phyloP scores from a whole-genome alignment of 1,284 basidiomycete species.

The Peniophora sp. region DNA sequence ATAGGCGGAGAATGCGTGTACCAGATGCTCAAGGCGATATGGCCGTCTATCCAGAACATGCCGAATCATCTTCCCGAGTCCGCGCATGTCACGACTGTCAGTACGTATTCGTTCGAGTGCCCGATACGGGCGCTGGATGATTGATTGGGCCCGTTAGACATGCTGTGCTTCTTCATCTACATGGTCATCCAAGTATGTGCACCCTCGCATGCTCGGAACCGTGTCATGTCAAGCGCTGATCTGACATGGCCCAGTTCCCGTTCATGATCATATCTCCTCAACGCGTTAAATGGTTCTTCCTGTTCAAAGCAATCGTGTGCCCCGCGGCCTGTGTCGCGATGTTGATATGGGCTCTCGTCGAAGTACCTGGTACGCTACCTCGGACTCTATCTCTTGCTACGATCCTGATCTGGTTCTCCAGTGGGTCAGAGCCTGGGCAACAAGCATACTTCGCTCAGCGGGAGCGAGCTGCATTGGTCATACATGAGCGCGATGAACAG shows the following conservation, averaged over 20 bases:
- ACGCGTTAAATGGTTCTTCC: constrained; percentile 66
- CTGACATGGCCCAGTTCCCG: constrained; percentile 40
- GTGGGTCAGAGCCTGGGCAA: constrained; percentile 23
- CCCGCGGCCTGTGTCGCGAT: constrained; percentile 64
- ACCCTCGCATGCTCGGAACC: constrained; percentile 16
- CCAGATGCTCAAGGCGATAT: constrained; percentile 74
- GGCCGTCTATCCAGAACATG: constrained; percentile 59
- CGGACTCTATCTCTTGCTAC: neutral
- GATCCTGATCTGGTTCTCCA: neutral
- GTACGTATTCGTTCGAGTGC: constrained; percentile 21
- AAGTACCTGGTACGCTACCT: constrained; percentile 38
- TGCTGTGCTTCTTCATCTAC: constrained; percentile 75
- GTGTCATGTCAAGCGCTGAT: neutral
- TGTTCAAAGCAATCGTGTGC: constrained; percentile 57
- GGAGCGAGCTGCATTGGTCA: constrained; percentile 56
- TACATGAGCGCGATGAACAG: constrained; percentile 67
- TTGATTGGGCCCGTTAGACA: constrained; percentile 23
- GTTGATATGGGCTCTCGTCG: constrained; percentile 66
- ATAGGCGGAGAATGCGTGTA: constrained; percentile 43
- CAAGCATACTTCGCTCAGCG: constrained; percentile 42
- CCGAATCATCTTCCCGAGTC: constrained; percentile 54
- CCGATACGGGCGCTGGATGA: neutral
- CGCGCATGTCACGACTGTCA: constrained; percentile 58
- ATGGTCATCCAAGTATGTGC: constrained; percentile 41
- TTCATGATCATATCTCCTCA: constrained; percentile 73